phyloP scores from a whole-genome alignment of 805 yeast genomes.

The Vanderwaltozyma verrucispora region DNA sequence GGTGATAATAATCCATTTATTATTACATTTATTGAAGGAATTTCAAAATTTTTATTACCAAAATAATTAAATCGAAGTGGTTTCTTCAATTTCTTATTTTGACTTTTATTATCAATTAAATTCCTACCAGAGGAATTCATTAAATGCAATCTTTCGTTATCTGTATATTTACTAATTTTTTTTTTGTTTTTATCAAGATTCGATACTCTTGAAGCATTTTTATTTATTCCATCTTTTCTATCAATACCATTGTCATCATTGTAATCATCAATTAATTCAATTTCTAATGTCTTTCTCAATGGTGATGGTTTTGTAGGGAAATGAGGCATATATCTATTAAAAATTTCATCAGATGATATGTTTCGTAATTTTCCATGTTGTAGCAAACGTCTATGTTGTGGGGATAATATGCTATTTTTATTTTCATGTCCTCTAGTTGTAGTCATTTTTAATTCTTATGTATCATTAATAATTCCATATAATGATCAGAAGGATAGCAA shows the following conservation, averaged over 20 bases:
- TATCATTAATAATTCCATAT: no score
- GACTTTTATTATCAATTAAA: background rate
- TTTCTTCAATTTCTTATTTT: background rate
- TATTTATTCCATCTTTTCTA: background rate
- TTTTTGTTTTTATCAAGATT: background rate
- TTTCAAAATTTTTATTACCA: background rate
- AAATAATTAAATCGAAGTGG: background rate
- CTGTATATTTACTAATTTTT: background rate
- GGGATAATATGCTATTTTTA: background rate
- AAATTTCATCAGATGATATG: background rate
- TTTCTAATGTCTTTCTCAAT: slow-evolving; percentile 4
- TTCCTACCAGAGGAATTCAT: background rate
- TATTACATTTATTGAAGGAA: background rate
- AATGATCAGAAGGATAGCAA: no score
- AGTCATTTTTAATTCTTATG: no score
- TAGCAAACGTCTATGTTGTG: no score
- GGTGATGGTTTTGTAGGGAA: slow-evolving; percentile 13
- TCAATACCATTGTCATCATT: background rate
- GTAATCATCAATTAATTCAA: slow-evolving; percentile 1
- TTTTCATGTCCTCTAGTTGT: no score
- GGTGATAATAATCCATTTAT: slow-evolving; percentile 12
- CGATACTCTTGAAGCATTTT: background rate
- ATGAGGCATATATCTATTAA: slow-evolving; percentile 6
- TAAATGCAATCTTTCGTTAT: slow-evolving; percentile 1
- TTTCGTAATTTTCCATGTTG: background rate